phyloP scores from a whole-genome alignment of 768 basidiomycete species.

The Collybiopsis luxurians region DNA sequence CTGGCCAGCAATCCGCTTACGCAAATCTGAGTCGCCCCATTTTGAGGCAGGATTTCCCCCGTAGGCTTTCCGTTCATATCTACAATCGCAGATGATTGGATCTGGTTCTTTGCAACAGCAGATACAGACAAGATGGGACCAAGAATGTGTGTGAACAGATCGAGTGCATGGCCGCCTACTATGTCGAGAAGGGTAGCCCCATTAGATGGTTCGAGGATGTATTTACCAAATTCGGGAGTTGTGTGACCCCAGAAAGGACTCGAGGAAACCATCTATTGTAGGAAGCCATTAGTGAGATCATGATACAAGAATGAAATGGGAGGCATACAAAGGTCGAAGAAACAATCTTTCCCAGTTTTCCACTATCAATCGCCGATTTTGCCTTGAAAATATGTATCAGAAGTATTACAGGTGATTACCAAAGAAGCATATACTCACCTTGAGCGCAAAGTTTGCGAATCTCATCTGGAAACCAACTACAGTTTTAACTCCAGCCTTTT shows the following conservation, averaged over 20 bases:
- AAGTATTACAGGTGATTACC: not conserved
- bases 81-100: slow-evolving; percentile 22
- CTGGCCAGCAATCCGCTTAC: slow-evolving; percentile 26
- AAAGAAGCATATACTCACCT: slow-evolving; percentile 21
- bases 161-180: slow-evolving; percentile 25
- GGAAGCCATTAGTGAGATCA: too few species aligned
- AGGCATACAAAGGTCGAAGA: slow-evolving; percentile 23
- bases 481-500: slow-evolving; percentile 24
- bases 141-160: slow-evolving; percentile 24
- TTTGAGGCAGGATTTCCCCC: slow-evolving; percentile 17
- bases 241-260: too few species aligned
- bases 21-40: slow-evolving; percentile 23
- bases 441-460: slow-evolving; percentile 22
- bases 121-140: slow-evolving; percentile 28
- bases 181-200: slow-evolving; percentile 25
- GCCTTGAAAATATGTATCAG: too few species aligned
- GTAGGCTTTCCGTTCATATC: slow-evolving; percentile 24
- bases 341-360: slow-evolving; percentile 27
- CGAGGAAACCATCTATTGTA: too few species aligned
- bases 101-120: slow-evolving; percentile 21
- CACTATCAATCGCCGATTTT: slow-evolving; percentile 27
- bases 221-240: not conserved
- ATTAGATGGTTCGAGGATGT: not conserved
- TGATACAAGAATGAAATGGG: not conserved
- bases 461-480: slow-evolving; percentile 35